Percentiles rank a stretch among this genome's conserved stretches.
These are phyloP conservation scores for Ploettnerulaceae sp. DNA, from an alignment of 2,329 filamentous ascomycete genomes.

Conservation along the genomic window DNA sequence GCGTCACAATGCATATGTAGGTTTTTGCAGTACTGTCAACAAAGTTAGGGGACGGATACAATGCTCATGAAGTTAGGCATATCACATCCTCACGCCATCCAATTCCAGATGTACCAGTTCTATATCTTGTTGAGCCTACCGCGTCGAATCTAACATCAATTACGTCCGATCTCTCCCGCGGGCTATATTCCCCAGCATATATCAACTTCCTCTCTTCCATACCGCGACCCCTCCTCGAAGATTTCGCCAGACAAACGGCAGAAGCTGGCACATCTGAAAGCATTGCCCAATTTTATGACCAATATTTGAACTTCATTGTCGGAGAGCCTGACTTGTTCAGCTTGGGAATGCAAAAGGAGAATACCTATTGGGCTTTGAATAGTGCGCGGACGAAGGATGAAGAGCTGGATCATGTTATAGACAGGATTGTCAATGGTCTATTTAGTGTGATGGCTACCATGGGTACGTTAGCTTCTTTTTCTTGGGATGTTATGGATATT, in stretches of 20 bases:
- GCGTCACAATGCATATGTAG: constrained; percentile 94
- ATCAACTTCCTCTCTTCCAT: constrained; percentile 96
- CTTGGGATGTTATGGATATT: background rate
- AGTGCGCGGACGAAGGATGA: constrained; percentile 87
- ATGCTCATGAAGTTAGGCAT: constrained; percentile 52
- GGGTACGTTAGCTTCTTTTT: constrained; percentile 50
- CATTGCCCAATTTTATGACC: constrained; percentile 89
- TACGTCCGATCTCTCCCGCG: constrained; percentile 78
- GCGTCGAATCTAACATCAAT: constrained; percentile 75
- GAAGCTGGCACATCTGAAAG: constrained; percentile 79
- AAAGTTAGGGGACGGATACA: background rate
- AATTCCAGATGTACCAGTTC: constrained; percentile 92
- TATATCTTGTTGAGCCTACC: constrained; percentile 93
- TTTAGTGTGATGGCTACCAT: constrained; percentile 99
- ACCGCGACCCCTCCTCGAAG: constrained; percentile 83
- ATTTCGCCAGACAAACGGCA: constrained; percentile 87
- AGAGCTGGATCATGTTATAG: constrained; percentile 79
- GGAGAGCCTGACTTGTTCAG: constrained; percentile 94
- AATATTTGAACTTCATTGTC: constrained; percentile 96
- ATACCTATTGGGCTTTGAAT: constrained; percentile 95
- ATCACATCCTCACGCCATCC: constrained; percentile 76
- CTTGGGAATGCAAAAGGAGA: constrained; percentile 81
- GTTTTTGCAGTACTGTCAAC: constrained; percentile 25
- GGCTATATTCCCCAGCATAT: constrained; percentile 88
- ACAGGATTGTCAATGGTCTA: constrained; percentile 90